phyloP scores from a whole-genome alignment of 352 stramenopile species.

The Aphanomyces invadans region DNA sequence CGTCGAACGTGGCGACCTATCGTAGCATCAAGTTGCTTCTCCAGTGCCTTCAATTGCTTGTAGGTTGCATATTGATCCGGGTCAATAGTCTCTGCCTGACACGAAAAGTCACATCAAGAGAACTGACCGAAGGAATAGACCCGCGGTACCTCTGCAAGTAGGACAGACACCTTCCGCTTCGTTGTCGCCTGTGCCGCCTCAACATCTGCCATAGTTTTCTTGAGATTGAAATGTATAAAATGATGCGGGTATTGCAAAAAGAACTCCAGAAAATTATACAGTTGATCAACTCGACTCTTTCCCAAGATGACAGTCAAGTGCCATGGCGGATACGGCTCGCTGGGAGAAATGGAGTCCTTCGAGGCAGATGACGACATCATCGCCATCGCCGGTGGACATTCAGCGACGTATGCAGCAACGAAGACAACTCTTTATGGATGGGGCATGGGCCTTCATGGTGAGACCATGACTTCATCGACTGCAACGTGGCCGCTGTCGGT shows the following conservation, averaged over 20 bases:
- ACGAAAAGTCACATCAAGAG: background rate
- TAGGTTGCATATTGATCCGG: constrained; percentile 2
- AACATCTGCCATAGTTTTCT: background rate
- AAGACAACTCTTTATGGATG: constrained; percentile 39
- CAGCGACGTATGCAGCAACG: background rate
- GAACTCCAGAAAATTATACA: background rate
- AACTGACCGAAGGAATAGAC: background rate
- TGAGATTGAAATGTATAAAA: background rate
- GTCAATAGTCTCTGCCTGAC: constrained; percentile 7
- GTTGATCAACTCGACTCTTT: background rate
- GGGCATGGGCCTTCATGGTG: constrained; percentile 59
- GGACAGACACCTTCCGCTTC: constrained; percentile 3
- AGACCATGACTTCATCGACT: constrained; percentile 27
- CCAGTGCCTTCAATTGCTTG: constrained; percentile 23
- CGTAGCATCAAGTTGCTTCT: background rate
- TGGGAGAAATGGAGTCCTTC: constrained; percentile 4
- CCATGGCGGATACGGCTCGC: constrained; percentile 16
- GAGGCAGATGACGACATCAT: constrained; percentile 14
- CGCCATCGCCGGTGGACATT: background rate
- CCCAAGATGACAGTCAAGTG: background rate
- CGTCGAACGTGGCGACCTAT: constrained; percentile 20
- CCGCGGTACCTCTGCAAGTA: background rate
- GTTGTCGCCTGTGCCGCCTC: background rate
- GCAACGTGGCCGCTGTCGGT: constrained; percentile 1
- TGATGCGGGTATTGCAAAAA: background rate